A percentile compares a stretch with the other conserved stretches of the same genome.
These are phyloP conservation scores for Aureococcus anophagefferens DNA, from an alignment of 108 stramenopile genomes.

Conservation along the genomic window DNA sequence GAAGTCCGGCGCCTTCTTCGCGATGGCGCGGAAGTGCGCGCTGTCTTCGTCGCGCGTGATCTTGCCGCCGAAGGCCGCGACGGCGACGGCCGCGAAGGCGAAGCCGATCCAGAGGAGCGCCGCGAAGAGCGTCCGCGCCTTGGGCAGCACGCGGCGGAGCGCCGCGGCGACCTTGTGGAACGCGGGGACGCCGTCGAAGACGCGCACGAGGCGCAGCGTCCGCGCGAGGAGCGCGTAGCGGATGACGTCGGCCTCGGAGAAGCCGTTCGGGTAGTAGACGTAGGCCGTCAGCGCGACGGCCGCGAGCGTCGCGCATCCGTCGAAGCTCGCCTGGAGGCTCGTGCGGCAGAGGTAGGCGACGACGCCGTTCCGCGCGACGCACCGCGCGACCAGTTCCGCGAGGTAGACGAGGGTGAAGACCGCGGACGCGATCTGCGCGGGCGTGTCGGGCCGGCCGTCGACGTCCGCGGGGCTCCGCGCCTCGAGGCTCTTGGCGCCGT, in stretches of 20 bases:
- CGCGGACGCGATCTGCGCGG: no score
- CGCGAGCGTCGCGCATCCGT: no score
- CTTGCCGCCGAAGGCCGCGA: conserved; percentile 53
- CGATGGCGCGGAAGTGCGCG: no score
- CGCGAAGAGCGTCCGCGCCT: conserved; percentile 37
- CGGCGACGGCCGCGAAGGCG: conserved; percentile 51
- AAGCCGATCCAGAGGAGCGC: conserved; percentile 48
- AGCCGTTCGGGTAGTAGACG: conserved; percentile 59
- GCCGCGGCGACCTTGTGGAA: conserved; percentile 51
- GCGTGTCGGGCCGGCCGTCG: no score
- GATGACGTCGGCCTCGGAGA: conserved; percentile 48
- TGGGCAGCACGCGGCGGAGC: conserved; percentile 46
- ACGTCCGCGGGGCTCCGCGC: no score
- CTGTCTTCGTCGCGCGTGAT: conserved; percentile 55
- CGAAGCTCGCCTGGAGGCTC: no score
- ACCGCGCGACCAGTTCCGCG: no score
- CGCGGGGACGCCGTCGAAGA: conserved; percentile 39
- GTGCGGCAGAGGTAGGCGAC: no score
- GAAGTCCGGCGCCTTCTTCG: conserved; percentile 39
- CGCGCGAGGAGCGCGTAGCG: conserved; percentile 60
- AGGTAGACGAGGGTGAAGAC: no score
- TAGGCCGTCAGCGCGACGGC: no score
- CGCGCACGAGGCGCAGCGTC: conserved; percentile 53
- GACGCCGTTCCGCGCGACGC: no score
- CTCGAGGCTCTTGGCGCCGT: no score